Base-by-base conservation (phyloP, 176 grass and related monocot species). In the Phoenix dactylifera region DNA sequence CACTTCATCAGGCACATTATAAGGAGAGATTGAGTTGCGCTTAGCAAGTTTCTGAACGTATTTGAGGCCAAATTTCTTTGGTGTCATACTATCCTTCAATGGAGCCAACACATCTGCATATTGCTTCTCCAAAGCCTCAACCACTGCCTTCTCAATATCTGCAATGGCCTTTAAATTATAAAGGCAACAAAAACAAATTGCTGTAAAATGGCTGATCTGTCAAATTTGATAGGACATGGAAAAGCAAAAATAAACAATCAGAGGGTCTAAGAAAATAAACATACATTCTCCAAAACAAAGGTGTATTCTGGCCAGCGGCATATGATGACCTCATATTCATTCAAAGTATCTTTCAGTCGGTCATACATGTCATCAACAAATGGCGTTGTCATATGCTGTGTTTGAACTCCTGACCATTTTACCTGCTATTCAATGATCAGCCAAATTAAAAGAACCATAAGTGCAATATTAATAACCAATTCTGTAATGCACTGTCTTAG, bases 251-350 rank as follows among this genome's bases (percentile, higher is more conserved):
- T 20, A 65, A 50, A 15, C 49, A 73, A 30, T 63, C 26, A 76
- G 74, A 59, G 30, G 2, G 49, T 2, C 18, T 30, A 30, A 14
- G 17, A 58, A 75, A 48, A 69, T 22, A 58, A 54, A 82, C 87
- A 52, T 92, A 98, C 93, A 89, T 89, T 92, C 75, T 98, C 93
- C 63, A 98, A 82, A 77, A 86, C 82, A 24, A 81, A 83, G 49
- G 81, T 92, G 74, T 98, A 98, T 63, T 98, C 93, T 62, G 93
- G 93, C 93, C 93, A 98, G 52, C 93, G 84, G 39, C 88, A 88
- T 28, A 98, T 89, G 79, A 98, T 89, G 77, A 98, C 93, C 72
- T 98, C 88, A 28, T 92, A 98, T 51, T 98, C 93, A 24, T 66
- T 83, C 69, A 98, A 64, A 68, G 82, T 92, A 52, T 89, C 86